Conservation (phyloP, 1,284 basidiomycete species). For the Sphaerobolus stellatus region DNA sequence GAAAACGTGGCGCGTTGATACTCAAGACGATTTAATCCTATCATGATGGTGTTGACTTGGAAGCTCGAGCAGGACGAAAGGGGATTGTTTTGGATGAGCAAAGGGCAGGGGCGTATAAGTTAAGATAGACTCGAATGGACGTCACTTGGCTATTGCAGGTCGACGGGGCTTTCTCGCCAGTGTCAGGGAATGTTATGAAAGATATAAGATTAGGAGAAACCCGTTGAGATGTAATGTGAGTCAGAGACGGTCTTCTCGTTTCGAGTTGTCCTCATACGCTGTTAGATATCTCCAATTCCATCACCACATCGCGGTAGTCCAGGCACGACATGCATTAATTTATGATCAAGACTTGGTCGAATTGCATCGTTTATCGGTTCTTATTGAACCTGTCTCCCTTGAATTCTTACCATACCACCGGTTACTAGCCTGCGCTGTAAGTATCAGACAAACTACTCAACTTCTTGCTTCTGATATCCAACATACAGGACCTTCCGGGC, state of each 20-base stretch:
- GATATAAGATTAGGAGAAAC: conserved; percentile 92
- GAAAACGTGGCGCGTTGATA: conserved; percentile 83
- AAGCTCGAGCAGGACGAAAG: conserved; percentile 73
- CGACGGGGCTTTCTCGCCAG: conserved; percentile 88
- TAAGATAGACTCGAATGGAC: conserved; percentile 90
- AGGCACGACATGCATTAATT: conserved; percentile 95
- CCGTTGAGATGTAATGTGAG: conserved; percentile 84
- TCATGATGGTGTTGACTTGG: conserved; percentile 56
- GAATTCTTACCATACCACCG: conserved; percentile 97
- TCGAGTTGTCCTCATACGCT: conserved; percentile 30
- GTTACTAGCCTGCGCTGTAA: conserved; percentile 81
- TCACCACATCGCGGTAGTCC: conserved; percentile 91
- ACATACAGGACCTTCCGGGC: conserved; percentile 86
- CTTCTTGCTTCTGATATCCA: not conserved
- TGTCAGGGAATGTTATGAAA: conserved; percentile 84
- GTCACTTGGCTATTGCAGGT: conserved; percentile 84
- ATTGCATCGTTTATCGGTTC: conserved; percentile 80
- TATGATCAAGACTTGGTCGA: conserved; percentile 97
- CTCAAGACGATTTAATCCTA: conserved; percentile 80
- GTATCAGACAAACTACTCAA: conserved; percentile 29
- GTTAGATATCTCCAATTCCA: conserved; percentile 89
- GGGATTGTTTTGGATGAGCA: conserved; percentile 76
- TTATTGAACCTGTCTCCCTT: conserved; percentile 88
- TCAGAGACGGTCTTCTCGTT: not conserved
- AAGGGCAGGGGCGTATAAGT: conserved; percentile 61